Base-by-base conservation (phyloP, 2,329 filamentous ascomycete genomes). In the Dothidotthia symphoricarpi region DNA sequence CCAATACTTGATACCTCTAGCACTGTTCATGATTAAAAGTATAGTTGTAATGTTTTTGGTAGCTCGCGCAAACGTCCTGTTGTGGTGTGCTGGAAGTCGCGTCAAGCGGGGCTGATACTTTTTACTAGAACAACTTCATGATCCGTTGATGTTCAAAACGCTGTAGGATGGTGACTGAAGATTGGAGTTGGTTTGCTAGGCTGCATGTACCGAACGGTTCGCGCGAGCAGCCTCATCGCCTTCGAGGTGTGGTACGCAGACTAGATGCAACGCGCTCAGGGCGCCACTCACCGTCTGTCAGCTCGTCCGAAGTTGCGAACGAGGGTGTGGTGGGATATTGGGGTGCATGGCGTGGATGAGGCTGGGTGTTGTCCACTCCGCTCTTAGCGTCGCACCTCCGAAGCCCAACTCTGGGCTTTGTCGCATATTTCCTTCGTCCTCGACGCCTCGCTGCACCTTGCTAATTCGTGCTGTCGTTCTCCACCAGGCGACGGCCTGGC, bases 11-110 rank as follows among this genome's bases (percentile, higher is more conserved):
- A 39, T 30, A 19, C 24, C 22, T 25, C 24, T 27, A 13, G 19
- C 25, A 36, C 24, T 16, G 13, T 22, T 27, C 8, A 28, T 22
- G 19, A 38, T 37, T 34, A 33, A 28, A 31, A 33, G 33, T 36
- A 41, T 42, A 41, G 27, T 34, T 40, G 16, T 31, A 30, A 28
- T 40, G 30, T 4, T 22, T 22, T 9, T 22, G 19, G 5, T 22
- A 22, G 19, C 19, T 22, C 19, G 9, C 19, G 9, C 19, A 22
- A 22, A 22, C 5, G 22, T 43, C 5, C 5, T 39, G 39, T 31
- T 28, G 36, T 47, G 54, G 55, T 57, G 57, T 54, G 53, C 53
- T 53, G 49, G 45, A 27, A 45, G 31, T 29, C 50, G 44, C 39
- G 47, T 49, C 48, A 54, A 44, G 42, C 58, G 57, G 55, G 51